Percentiles rank a stretch among this genome's conserved stretches.
These are phyloP conservation scores for Themeda triandra DNA, from an alignment of 176 grass and related monocot species.

Conservation along the genomic window DNA sequence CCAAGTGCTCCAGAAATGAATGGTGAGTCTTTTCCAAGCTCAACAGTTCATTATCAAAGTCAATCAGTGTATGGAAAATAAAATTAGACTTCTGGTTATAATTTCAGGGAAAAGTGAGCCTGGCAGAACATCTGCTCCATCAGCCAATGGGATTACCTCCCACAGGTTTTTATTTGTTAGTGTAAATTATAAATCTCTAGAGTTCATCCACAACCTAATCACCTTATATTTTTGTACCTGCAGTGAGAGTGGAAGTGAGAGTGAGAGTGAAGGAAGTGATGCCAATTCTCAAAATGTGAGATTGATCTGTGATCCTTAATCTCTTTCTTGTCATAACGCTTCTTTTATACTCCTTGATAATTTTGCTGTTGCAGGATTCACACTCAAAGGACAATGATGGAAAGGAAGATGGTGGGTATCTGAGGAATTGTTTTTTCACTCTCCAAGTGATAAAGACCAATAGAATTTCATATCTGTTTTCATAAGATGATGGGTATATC, in stretches of 20 bases:
- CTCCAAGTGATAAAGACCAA: neutral
- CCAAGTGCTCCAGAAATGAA: conserved; percentile 64
- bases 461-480: conserved; percentile 21
- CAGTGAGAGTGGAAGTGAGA: conserved; percentile 87
- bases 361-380: conserved; percentile 46
- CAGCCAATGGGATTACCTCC: conserved; percentile 65
- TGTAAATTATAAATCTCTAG: neutral
- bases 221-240: conserved; percentile 33
- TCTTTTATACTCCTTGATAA: neutral
- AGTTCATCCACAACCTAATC: conserved; percentile 25
- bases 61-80: conserved; percentile 33
- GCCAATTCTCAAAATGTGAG: conserved; percentile 90
- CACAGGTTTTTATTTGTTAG: conserved; percentile 56
- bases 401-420: conserved; percentile 50
- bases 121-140: conserved; percentile 65
- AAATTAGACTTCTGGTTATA: conserved; percentile 58
- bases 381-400: conserved; percentile 61
- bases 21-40: conserved; percentile 46
- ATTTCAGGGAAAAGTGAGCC: conserved; percentile 71
- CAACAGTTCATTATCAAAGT: conserved; percentile 36
- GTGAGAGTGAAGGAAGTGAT: conserved; percentile 89
- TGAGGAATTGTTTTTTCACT: conserved; percentile 14
- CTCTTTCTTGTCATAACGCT: neutral
- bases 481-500: conserved; percentile 35
- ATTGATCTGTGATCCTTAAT: neutral